Percentiles rank a stretch among this genome's conserved stretches.
Evolutionary conservation across 2,329 filamentous ascomycete genomes (phyloP).

Genomic region (Fusarium pseudograminearum): DNA sequence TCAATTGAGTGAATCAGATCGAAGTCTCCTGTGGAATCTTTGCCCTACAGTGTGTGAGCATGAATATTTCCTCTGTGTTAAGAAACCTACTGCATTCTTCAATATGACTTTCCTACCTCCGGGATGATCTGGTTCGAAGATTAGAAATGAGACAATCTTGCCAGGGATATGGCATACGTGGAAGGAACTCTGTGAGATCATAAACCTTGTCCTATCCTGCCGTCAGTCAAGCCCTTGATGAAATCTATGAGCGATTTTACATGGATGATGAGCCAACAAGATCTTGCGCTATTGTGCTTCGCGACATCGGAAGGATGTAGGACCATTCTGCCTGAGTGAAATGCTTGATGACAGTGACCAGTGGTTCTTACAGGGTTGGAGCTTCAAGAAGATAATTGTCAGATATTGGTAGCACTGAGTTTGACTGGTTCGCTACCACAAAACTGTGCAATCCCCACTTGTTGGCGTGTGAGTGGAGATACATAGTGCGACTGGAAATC

Average conservation of each 20-base stretch:
- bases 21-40: slow-evolving; percentile 23
- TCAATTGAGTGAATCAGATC: slow-evolving; percentile 28
- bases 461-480: slow-evolving; percentile 13
- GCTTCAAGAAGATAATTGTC: background rate
- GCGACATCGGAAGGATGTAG: slow-evolving; percentile 19
- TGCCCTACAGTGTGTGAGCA: slow-evolving; percentile 7
- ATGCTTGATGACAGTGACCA: background rate
- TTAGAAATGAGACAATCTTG: background rate
- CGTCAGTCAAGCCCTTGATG: background rate
- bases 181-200: slow-evolving; percentile 30
- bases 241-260: slow-evolving; percentile 3
- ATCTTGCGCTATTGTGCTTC: slow-evolving; percentile 18
- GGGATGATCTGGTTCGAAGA: background rate
- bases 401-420: background rate
- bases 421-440: background rate
- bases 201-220: slow-evolving; percentile 14
- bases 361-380: background rate
- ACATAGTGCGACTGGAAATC: slow-evolving; percentile 1
- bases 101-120: slow-evolving; percentile 31
- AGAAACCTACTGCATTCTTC: slow-evolving; percentile 16
- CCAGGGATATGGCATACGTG: background rate
- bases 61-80: rapidly evolving
- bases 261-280: slow-evolving; percentile 34
- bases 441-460: background rate
- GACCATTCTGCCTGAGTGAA: background rate